Percentiles rank a stretch among this genome's conserved stretches.
These are phyloP conservation scores for Cutaneotrichosporon mucoides DNA, from an alignment of 1,284 basidiomycete genomes.

Conservation along the genomic window DNA sequence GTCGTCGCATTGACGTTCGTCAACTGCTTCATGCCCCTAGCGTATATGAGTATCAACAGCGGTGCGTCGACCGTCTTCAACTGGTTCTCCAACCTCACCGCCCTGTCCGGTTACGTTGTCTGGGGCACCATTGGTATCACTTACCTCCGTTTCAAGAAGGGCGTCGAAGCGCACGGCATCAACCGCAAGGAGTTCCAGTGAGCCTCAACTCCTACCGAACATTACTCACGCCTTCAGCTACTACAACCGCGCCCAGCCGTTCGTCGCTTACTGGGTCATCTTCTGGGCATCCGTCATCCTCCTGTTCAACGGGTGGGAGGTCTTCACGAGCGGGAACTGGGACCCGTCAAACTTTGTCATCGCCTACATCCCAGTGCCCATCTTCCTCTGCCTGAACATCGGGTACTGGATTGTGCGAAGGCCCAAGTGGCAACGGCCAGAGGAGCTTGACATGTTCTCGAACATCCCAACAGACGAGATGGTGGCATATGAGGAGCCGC, in stretches of 20 bases:
- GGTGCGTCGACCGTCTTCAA: slow-evolving; percentile 64
- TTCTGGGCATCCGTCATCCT: slow-evolving; percentile 23
- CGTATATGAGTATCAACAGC: slow-evolving; percentile 56
- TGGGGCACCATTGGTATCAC: slow-evolving; percentile 23
- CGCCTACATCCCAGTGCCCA: slow-evolving; percentile 25
- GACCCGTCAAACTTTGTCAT: slow-evolving; percentile 38
- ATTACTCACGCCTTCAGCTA: neutral
- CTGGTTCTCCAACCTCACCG: slow-evolving; percentile 61
- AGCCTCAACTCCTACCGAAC: neutral
- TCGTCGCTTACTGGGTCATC: slow-evolving; percentile 25
- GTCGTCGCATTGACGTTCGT: slow-evolving; percentile 63
- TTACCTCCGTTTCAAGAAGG: slow-evolving; percentile 32
- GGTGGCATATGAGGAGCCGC: slow-evolving; percentile 58
- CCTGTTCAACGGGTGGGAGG: slow-evolving; percentile 27
- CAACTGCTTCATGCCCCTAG: slow-evolving; percentile 60
- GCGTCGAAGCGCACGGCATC: slow-evolving; percentile 27
- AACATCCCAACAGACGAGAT: slow-evolving; percentile 69
- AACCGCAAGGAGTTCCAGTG: slow-evolving; percentile 8
- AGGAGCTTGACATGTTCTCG: slow-evolving; percentile 78
- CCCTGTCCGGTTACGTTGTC: slow-evolving; percentile 21
- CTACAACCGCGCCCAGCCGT: slow-evolving; percentile 20
- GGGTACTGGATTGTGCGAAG: slow-evolving; percentile 46
- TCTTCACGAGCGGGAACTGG: slow-evolving; percentile 22
- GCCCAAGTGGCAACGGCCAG: slow-evolving; percentile 50
- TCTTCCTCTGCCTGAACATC: slow-evolving; percentile 15